Evolutionary conservation across 2,329 filamentous ascomycete species (phyloP).

Genomic region (Aspergillus floridensis): DNA sequence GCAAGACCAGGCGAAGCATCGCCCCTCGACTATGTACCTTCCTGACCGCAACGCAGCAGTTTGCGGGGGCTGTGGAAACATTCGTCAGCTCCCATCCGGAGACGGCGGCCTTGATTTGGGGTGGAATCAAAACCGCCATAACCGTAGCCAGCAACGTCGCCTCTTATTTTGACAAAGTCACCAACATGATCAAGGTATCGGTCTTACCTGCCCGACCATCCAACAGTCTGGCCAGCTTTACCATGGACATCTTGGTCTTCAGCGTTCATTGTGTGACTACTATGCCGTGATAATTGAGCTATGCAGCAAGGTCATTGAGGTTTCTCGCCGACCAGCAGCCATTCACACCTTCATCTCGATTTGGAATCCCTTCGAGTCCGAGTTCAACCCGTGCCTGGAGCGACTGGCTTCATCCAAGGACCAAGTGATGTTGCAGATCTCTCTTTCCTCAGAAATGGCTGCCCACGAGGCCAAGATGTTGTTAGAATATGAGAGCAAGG

Average conservation of each 20-base stretch:
- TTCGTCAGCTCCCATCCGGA: constrained; percentile 18
- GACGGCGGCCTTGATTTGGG: constrained; percentile 3
- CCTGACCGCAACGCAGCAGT: constrained; percentile 20
- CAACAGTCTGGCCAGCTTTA: background rate
- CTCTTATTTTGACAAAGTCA: too few relatives aligned
- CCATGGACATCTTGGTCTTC: background rate
- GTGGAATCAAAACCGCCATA: too few relatives aligned
- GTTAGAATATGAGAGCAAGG: too few relatives aligned
- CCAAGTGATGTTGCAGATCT: background rate
- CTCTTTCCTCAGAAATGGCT: too few relatives aligned
- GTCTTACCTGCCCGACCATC: too few relatives aligned
- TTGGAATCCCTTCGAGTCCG: background rate
- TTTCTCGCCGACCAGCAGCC: background rate
- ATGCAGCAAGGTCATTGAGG: background rate
- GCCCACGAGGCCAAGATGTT: too few relatives aligned
- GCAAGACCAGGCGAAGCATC: constrained; percentile 14
- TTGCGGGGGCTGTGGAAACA: constrained; percentile 18
- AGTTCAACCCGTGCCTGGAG: background rate
- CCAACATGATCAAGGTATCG: too few relatives aligned
- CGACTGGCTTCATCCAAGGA: background rate
- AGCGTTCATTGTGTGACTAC: background rate
- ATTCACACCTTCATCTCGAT: accelerated
- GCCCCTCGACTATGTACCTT: constrained; percentile 21
- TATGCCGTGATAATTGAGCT: background rate
- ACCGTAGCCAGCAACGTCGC: too few relatives aligned